Percentiles rank a stretch among this genome's conserved stretches.
Evolutionary conservation across 768 basidiomycete species (phyloP).

Genomic region (Mrakia hoshinonis): DNA sequence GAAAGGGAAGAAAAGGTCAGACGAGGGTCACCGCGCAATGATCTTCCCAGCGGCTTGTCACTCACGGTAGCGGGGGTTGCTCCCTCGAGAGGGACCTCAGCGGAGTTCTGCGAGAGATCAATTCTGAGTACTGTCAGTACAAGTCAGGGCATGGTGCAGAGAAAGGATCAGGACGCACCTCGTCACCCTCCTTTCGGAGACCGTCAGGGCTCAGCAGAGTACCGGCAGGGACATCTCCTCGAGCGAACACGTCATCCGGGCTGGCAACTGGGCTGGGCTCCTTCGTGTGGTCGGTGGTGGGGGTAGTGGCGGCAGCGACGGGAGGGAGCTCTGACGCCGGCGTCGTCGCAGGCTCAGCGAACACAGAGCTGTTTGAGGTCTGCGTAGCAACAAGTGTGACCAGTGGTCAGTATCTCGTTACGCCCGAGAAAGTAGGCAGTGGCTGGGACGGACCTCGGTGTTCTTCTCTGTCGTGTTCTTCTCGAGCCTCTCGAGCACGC

Average conservation of each 20-base stretch:
- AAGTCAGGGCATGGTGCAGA: neutral
- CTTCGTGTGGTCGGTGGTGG: neutral
- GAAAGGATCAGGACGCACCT: neutral
- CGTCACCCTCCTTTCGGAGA: neutral
- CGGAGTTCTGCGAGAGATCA: neutral
- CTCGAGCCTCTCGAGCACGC: neutral
- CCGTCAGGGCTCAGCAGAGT: neutral
- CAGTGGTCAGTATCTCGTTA: too few species aligned
- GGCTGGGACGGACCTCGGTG: neutral
- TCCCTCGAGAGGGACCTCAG: neutral
- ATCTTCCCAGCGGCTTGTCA: too few species aligned
- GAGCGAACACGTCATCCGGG: neutral
- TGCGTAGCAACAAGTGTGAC: neutral
- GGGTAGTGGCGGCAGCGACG: neutral
- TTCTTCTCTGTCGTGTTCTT: neutral
- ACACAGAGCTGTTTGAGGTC: too few species aligned
- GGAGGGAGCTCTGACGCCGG: neutral
- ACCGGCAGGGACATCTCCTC: constrained; percentile 9
- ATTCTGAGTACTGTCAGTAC: neutral
- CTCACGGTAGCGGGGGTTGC: neutral
- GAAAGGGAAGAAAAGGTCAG: neutral
- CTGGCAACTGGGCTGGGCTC: neutral
- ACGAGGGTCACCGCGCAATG: neutral
- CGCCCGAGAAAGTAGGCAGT: too few species aligned
- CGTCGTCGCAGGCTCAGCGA: too few species aligned